Conservation (phyloP, 345 rosid genomes). For the Cochlearia excelsa region DNA sequence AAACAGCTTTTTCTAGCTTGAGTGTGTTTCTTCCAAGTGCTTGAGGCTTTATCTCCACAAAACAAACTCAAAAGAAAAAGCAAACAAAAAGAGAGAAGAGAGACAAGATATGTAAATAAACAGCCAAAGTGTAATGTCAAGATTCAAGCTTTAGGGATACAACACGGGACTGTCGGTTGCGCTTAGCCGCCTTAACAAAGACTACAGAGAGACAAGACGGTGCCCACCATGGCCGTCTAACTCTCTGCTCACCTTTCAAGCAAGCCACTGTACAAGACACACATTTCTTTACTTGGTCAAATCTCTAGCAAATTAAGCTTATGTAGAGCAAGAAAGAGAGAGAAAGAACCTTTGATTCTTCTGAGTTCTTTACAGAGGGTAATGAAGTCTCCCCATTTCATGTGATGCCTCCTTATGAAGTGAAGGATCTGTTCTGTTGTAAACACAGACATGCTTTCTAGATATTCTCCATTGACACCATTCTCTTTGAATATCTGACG, state of each 20-base stretch:
- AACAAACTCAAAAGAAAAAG: conserved; percentile 26
- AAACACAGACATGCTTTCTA: conserved; percentile 97
- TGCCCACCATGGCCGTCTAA: conserved; percentile 98
- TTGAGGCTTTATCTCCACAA: conserved; percentile 22
- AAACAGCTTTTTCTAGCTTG: conserved; percentile 25
- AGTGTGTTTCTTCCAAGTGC: conserved; percentile 34
- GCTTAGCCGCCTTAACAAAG: conserved; percentile 81
- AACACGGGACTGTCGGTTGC: conserved; percentile 93
- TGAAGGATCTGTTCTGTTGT: conserved; percentile 97
- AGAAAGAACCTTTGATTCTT: conserved; percentile 73
- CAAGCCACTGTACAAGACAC: conserved; percentile 66
- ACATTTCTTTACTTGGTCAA: conserved; percentile 9
- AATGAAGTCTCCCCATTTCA: conserved; percentile 99
- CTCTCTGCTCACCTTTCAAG: conserved; percentile 94
- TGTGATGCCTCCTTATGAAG: conserved; percentile 96
- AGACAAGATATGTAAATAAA: conserved; percentile 52
- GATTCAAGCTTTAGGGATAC: conserved; percentile 97
- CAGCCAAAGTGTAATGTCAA: conserved; percentile 46
- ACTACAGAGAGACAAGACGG: conserved; percentile 84
- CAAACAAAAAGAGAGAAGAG: conserved; percentile 35
- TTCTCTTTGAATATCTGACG: conserved; percentile 86
- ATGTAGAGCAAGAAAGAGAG: background rate
- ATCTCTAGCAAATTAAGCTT: conserved; percentile 7
- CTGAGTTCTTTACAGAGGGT: conserved; percentile 96
- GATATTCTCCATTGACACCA: conserved; percentile 90